Conservation (phyloP, 176 grass and related monocot genomes). For the Dendrocalamus sinicus region DNA sequence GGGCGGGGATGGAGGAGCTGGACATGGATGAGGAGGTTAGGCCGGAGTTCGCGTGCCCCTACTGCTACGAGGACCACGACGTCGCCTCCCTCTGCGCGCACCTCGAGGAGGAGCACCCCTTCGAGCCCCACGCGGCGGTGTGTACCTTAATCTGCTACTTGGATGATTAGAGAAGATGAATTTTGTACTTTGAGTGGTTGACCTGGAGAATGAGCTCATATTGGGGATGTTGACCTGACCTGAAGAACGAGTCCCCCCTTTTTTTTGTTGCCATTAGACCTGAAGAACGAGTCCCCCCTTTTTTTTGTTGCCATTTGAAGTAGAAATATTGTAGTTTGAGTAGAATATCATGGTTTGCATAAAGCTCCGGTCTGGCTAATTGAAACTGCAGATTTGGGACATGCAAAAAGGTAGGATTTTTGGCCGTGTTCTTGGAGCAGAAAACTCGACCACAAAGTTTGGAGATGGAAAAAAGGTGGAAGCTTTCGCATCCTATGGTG, state of each 20-base stretch:
- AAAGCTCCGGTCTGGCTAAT: not conserved
- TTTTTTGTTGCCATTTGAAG: not conserved
- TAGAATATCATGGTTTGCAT: not conserved
- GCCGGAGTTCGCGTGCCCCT: constrained; percentile 85
- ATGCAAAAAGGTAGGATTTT: not conserved
- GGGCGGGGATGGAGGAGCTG: constrained; percentile 72
- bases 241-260: not conserved
- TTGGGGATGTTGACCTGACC: constrained; percentile 21
- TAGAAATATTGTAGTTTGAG: not conserved
- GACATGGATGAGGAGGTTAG: constrained; percentile 81
- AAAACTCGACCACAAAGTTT: not conserved
- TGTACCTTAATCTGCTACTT: constrained; percentile 21
- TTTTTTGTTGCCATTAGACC: too few species aligned
- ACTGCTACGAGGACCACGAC: constrained; percentile 99
- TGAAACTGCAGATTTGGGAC: not conserved
- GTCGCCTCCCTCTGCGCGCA: constrained; percentile 75
- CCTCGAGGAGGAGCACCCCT: constrained; percentile 93
- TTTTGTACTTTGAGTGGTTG: not conserved
- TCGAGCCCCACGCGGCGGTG: constrained; percentile 75
- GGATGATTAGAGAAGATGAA: not conserved
- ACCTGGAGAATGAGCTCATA: not conserved
- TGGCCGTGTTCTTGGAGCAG: not conserved
- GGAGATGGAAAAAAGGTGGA: not conserved
- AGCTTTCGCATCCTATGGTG: not conserved
- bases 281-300: not conserved